A percentile compares a stretch with the other conserved stretches of the same genome.
Conservation (phyloP, 1,284 basidiomycete genomes). For the Cystobasidium slooffiae region DNA sequence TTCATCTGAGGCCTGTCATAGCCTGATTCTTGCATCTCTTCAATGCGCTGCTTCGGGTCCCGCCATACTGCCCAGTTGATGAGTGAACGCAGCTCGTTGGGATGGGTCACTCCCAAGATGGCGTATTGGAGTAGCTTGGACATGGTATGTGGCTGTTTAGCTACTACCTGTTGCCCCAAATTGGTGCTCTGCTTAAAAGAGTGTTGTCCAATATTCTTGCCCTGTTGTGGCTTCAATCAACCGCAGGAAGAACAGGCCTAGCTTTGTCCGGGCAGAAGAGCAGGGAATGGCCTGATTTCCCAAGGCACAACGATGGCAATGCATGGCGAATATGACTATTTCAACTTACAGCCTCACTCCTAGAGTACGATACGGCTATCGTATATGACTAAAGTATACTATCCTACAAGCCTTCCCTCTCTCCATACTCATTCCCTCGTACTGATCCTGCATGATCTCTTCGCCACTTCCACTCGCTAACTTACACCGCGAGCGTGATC, state of each 20-base stretch:
- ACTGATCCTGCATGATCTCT: not conserved
- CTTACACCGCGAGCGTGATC: not conserved
- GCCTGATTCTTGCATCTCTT: slow-evolving; percentile 53
- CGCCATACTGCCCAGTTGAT: slow-evolving; percentile 59
- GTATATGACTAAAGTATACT: too few relatives aligned
- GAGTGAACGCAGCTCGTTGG: slow-evolving; percentile 56
- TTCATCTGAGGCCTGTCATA: slow-evolving; percentile 82
- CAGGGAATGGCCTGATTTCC: too few relatives aligned
- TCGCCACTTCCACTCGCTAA: too few relatives aligned
- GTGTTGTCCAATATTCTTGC: too few relatives aligned
- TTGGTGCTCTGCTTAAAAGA: too few relatives aligned
- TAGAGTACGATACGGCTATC: too few relatives aligned
- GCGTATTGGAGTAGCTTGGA: slow-evolving; percentile 32
- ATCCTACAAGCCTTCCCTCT: not conserved
- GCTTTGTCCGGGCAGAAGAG: too few relatives aligned
- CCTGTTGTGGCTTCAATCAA: too few relatives aligned
- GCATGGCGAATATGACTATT: too few relatives aligned
- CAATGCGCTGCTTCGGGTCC: slow-evolving; percentile 59
- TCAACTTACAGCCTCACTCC: too few relatives aligned
- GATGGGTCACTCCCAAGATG: slow-evolving; percentile 47
- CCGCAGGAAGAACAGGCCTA: too few relatives aligned
- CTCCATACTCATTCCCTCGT: not conserved
- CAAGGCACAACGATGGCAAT: too few relatives aligned
- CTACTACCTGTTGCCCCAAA: not conserved
- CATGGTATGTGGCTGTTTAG: slow-evolving; percentile 6